A percentile compares a stretch with the other conserved stretches of the same genome.
These are phyloP conservation scores for Candida xiaguanensis DNA, from an alignment of 805 yeast species.

Conservation along the genomic window DNA sequence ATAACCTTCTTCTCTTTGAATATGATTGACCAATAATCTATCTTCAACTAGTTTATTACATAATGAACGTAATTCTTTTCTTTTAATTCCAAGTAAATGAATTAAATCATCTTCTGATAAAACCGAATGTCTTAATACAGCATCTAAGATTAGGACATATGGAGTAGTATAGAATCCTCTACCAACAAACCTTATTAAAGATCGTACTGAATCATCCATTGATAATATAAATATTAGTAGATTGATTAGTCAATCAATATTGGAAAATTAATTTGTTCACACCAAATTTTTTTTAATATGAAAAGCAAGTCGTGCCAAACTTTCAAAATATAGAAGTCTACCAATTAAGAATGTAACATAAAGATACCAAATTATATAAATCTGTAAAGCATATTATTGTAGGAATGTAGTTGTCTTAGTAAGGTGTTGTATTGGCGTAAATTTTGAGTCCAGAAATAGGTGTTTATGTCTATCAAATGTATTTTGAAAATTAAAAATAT, in stretches of 20 bases:
- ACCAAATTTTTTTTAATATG: not conserved
- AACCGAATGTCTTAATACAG: constrained; percentile 82
- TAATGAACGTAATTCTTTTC: constrained; percentile 80
- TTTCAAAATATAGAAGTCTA: not conserved
- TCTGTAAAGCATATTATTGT: too few species aligned
- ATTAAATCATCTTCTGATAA: constrained; percentile 89
- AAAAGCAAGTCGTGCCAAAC: not conserved
- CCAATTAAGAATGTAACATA: too few species aligned
- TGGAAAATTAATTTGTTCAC: not conserved
- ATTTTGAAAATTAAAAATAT: too few species aligned
- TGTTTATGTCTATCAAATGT: too few species aligned
- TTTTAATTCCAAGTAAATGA: constrained; percentile 73
- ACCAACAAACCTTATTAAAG: constrained; percentile 70
- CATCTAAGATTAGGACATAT: constrained; percentile 83
- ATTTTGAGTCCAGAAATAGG: too few species aligned
- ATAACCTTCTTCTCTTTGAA: constrained; percentile 53
- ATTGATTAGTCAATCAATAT: constrained; percentile 1
- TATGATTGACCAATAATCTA: constrained; percentile 65
- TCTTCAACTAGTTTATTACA: constrained; percentile 84
- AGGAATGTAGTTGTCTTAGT: too few species aligned
- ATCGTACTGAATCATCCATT: constrained; percentile 44
- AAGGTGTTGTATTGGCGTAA: too few species aligned
- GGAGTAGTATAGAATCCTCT: constrained; percentile 85
- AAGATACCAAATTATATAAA: too few species aligned
- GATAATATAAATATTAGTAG: not conserved